phyloP scores from a whole-genome alignment of 164 flowering plant species.

The Aristolochia contorta region DNA sequence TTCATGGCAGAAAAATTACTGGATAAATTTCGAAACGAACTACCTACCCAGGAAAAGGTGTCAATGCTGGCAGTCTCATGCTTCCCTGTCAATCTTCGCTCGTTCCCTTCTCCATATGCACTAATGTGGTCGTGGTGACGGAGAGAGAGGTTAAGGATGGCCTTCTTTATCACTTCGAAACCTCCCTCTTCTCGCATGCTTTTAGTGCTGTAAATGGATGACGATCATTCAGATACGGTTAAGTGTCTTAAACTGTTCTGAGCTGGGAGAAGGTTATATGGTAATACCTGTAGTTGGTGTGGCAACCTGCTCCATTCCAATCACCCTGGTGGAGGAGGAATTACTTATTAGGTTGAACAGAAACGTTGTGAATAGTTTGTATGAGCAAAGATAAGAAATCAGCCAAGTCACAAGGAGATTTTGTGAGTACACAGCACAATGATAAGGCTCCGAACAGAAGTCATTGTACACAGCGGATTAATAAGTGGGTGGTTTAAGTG shows the following conservation, averaged over 20 bases:
- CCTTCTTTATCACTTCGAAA: constrained; percentile 83
- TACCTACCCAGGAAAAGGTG: constrained; percentile 88
- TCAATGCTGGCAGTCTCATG: constrained; percentile 90
- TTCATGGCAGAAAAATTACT: neutral
- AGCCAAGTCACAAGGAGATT: too few relatives aligned
- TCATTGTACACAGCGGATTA: too few relatives aligned
- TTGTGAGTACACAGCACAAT: too few relatives aligned
- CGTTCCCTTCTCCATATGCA: constrained; percentile 99
- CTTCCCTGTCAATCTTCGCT: constrained; percentile 92
- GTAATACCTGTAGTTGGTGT: constrained; percentile 83
- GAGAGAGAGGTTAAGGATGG: constrained; percentile 83
- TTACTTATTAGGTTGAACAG: neutral
- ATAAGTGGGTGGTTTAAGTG: neutral
- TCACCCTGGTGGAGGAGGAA: constrained; percentile 50
- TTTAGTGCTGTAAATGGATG: constrained; percentile 47
- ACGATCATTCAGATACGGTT: neutral
- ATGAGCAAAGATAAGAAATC: neutral
- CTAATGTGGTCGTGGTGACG: constrained; percentile 90
- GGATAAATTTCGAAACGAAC: neutral
- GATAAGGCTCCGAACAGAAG: too few relatives aligned
- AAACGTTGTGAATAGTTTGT: neutral
- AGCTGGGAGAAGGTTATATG: neutral
- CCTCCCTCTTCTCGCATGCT: constrained; percentile 97
- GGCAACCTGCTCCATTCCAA: constrained; percentile 99
- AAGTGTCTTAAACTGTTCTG: neutral